Conservation (phyloP, 225 moss, liverwort and hornwort genomes). For the Climacium dendroides region DNA sequence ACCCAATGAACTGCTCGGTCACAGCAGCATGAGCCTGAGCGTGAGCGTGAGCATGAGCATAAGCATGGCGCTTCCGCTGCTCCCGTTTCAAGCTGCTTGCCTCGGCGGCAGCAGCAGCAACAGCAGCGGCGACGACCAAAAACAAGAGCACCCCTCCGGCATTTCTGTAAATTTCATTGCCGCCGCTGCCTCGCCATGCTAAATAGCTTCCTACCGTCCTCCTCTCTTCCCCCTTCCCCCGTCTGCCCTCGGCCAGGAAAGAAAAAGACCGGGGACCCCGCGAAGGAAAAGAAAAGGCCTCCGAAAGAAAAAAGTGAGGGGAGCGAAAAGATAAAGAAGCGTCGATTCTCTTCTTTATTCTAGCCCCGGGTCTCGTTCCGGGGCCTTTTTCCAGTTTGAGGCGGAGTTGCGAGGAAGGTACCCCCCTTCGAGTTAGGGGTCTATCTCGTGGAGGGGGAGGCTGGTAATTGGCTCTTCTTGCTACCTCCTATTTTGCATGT, state of each 20-base stretch:
- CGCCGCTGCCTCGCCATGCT: conserved; percentile 19
- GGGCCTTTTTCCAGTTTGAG: not conserved
- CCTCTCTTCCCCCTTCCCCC: not conserved
- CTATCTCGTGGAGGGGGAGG: not conserved
- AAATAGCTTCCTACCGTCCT: not conserved
- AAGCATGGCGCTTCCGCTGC: conserved; percentile 2
- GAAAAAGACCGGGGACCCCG: not conserved
- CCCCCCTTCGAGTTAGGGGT: not conserved
- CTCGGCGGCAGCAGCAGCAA: conserved; percentile 11
- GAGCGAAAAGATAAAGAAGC: not conserved
- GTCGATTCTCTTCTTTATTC: not conserved
- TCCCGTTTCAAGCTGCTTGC: conserved; percentile 1
- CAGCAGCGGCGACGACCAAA: conserved; percentile 1
- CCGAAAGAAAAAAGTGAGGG: not conserved
- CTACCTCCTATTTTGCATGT: not conserved
- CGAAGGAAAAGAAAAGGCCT: not conserved
- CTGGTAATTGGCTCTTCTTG: not conserved
- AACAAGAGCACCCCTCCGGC: conserved; percentile 12
- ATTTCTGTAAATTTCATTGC: conserved; percentile 38
- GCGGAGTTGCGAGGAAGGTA: not conserved
- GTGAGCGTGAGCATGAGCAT: not conserved
- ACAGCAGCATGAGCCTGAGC: not conserved
- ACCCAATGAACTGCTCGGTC: not conserved
- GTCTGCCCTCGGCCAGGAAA: not conserved
- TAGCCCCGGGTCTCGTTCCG: not conserved